These are phyloP conservation scores for Croton setiger DNA, from an alignment of 441 rosid genomes.

Conservation along the genomic window DNA sequence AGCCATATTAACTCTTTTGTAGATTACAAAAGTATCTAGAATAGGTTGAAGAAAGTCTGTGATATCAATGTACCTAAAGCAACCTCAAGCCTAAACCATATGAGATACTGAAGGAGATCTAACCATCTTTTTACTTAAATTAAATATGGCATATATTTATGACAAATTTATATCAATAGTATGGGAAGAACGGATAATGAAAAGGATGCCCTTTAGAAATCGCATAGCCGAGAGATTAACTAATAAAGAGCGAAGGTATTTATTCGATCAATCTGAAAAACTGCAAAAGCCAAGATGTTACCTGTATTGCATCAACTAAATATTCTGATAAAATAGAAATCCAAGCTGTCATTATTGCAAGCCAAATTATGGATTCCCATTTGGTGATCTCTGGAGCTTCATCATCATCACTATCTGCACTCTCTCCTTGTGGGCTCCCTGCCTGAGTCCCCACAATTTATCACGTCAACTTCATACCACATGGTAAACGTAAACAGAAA, in stretches of 20 bases:
- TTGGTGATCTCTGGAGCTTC: conserved; percentile 79
- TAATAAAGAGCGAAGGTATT: background rate
- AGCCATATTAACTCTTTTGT: no score
- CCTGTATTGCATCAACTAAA: conserved; percentile 92
- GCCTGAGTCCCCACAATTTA: conserved; percentile 45
- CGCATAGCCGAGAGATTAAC: background rate
- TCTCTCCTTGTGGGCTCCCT: conserved; percentile 44
- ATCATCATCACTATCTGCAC: conserved; percentile 33
- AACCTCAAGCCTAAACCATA: background rate
- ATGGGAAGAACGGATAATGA: background rate
- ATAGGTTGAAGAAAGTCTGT: background rate
- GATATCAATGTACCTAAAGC: background rate
- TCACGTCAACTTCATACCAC: background rate
- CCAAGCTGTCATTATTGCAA: conserved; percentile 84
- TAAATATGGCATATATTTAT: background rate
- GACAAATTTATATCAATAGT: background rate
- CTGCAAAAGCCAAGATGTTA: conserved; percentile 3
- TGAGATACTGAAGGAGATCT: background rate
- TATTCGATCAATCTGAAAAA: background rate
- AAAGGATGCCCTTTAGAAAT: conserved; percentile 3
- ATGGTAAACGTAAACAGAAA: background rate
- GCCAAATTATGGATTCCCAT: conserved; percentile 89
- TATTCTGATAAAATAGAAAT: conserved; percentile 90
- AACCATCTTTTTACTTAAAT: background rate
- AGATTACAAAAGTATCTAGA: background rate